Base-by-base conservation (phyloP, 495 filamentous ascomycete species). In the Penicillium nucicola region DNA sequence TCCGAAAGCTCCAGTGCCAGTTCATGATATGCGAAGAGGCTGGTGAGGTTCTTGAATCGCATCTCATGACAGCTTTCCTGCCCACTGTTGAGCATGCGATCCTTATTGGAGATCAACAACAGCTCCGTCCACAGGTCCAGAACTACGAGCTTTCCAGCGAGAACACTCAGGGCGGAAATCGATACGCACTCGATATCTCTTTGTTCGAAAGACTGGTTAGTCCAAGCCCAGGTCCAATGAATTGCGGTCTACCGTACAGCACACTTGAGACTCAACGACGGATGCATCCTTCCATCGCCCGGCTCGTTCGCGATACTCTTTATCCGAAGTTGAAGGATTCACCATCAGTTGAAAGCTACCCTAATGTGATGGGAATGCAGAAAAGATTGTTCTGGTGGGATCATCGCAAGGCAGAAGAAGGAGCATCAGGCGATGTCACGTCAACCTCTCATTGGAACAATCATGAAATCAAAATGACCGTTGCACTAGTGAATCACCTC, bases 21-120 rank as follows among this genome's bases (percentile, higher is more conserved):
- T 83, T 90, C 1, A 53, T 95, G 43, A 35, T 92, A 4, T 85
- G 82, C 53, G 88, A 92, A 67, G 89, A 93, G 58, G 89, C 89
- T 3, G 88, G 80, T 1, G 87, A 92, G 53, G 85, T 92, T 0
- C 65, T 91, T 20, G 87, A 92, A 56, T 75, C 84, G 0, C 87
- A 92, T 60, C 66, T 83, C 0, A 68, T 92, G 7, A 81, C 85
- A 0, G 80, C 86, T 1, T 58, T 95, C 0, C 59, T 92, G 22
- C 88, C 87, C 2, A 80, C 77, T 0, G 64, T 90, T 4, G 81
- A 92, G 57, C 89, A 92, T 53, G 67, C 73, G 23, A 89, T 92
- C 50, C 74, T 85, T 13, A 91, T 93, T 50, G 88, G 89, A 0
- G 89, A 93, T 58, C 88, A 92, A 55, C 69, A 74, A 5, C 87